phyloP scores from a whole-genome alignment of 2,329 filamentous ascomycete species.

The Thielaviopsis punctulata region DNA sequence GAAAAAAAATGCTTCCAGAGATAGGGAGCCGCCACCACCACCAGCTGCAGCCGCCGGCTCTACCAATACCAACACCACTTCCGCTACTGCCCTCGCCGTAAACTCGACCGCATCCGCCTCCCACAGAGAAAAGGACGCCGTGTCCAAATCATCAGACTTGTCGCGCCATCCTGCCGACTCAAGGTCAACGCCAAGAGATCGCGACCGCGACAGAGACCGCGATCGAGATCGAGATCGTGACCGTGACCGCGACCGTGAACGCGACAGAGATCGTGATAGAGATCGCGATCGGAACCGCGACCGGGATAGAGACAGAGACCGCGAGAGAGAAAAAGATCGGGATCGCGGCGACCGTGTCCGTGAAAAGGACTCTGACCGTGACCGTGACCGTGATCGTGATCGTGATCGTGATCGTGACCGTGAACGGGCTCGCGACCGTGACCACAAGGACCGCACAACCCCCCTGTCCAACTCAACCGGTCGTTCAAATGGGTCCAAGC shows the following conservation, averaged over 20 bases:
- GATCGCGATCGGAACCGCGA: not conserved
- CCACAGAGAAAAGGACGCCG: not conserved
- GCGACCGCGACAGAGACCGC: conserved; percentile 1
- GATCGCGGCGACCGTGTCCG: not conserved
- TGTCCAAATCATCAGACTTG: not conserved
- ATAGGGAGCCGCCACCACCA: not conserved
- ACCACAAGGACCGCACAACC: not conserved
- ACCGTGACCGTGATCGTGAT: conserved; percentile 1
- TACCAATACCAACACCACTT: not conserved
- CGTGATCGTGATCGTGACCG: not conserved
- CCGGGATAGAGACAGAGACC: not conserved
- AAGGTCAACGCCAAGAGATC: not conserved
- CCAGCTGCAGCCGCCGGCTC: not conserved
- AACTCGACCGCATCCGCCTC: not conserved
- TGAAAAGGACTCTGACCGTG: not conserved
- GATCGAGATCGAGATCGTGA: not conserved
- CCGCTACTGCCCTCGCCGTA: not conserved
- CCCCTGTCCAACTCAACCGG: not conserved
- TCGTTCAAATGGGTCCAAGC: not conserved
- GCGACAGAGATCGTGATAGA: not conserved
- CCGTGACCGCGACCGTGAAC: not conserved
- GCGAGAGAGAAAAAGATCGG: not conserved
- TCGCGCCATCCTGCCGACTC: not conserved
- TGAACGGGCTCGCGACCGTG: conserved; percentile 4
- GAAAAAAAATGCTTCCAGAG: conserved; percentile 25